Evolutionary conservation across 768 basidiomycete genomes (phyloP), one percentile per base, ranked within the genome.

Genomic region (Rubroboletus pulcherrimus): DNA sequence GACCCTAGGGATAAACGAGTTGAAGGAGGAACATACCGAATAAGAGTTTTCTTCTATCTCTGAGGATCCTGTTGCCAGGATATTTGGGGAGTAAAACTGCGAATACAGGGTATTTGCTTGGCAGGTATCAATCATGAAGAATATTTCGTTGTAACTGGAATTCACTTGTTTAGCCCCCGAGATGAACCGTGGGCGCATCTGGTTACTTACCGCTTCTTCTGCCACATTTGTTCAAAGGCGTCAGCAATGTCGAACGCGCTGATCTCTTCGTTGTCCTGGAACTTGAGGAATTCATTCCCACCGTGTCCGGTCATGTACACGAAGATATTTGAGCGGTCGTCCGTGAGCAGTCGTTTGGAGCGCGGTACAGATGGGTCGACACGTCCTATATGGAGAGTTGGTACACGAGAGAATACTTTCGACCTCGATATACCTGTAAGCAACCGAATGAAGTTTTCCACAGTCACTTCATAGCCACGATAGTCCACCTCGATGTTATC

Each of bases 241-340:
- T 98, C 96, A 0, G 96, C 96, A n/a, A 98, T 83, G 68, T 98
- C 97, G 55, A 90, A 93, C 0, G 96, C 93, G 55, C 90, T 93
- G 63, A 98, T 93, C 70, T 99, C 97, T 71, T 98, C 97, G 69
- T 91, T 94, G 68, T 99, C 97, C 68, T 99, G 97, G 71, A 99
- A 98, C 71, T 99, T 98, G 66, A 99, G 83, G 70, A 98, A 99
- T 71, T 97, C 97, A 64, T 96, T 90, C 1, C 97, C 97, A 12
- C 97, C 97, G 63, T 98, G 97, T 0, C 97, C 97, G 0, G 97
- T 96, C 92, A 98, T 91, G 72, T 97, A 98, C 19, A 99, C 85
- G 67, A 98, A 98, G 57, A 99, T 79, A 65, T 98, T 98, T 7
- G 91, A 93, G 30, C 84, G 77, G 54, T 92, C 88, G 64, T 99